A percentile compares a stretch with the other conserved stretches of the same genome.
Conservation (phyloP, 2,329 filamentous ascomycete genomes). For the Neopestalotiopsis sp. region DNA sequence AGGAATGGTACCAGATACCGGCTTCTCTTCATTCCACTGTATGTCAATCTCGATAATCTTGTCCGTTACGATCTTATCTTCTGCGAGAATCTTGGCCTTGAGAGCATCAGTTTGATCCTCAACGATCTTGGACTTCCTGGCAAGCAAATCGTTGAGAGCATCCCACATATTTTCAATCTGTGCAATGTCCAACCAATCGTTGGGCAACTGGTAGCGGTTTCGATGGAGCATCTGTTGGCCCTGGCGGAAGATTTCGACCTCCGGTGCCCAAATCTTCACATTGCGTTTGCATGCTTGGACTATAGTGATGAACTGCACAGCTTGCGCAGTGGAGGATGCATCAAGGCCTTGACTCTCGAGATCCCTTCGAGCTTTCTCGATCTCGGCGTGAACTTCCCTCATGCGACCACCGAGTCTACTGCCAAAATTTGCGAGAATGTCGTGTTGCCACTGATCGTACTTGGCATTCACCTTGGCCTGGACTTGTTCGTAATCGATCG, state of each 20-base stretch:
- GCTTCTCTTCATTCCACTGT: slow-evolving; percentile 96
- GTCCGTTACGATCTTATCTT: slow-evolving; percentile 89
- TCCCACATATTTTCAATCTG: slow-evolving; percentile 98
- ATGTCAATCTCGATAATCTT: slow-evolving; percentile 84
- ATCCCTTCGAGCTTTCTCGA: slow-evolving; percentile 88
- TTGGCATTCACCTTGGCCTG: slow-evolving; percentile 99
- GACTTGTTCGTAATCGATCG: slow-evolving; percentile 97
- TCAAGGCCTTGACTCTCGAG: slow-evolving; percentile 92
- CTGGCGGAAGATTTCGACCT: slow-evolving; percentile 94
- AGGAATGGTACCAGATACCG: slow-evolving; percentile 91
- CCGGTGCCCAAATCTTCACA: slow-evolving; percentile 91
- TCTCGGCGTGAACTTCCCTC: slow-evolving; percentile 89
- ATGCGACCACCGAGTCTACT: slow-evolving; percentile 86
- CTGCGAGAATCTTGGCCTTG: slow-evolving; percentile 90
- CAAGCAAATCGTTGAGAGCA: slow-evolving; percentile 87
- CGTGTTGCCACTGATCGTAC: slow-evolving; percentile 99
- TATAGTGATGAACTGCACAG: slow-evolving; percentile 97
- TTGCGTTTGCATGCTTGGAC: slow-evolving; percentile 96
- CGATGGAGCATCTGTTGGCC: slow-evolving; percentile 91
- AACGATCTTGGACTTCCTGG: slow-evolving; percentile 92
- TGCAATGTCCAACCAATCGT: slow-evolving; percentile 93
- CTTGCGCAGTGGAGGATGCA: slow-evolving; percentile 93
- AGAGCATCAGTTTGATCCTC: slow-evolving; percentile 95
- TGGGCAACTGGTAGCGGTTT: slow-evolving; percentile 91
- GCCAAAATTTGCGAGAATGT: slow-evolving; percentile 93